Evolutionary conservation across 805 yeast genomes (phyloP).

Genomic region (Blastobotrys muscicola): DNA sequence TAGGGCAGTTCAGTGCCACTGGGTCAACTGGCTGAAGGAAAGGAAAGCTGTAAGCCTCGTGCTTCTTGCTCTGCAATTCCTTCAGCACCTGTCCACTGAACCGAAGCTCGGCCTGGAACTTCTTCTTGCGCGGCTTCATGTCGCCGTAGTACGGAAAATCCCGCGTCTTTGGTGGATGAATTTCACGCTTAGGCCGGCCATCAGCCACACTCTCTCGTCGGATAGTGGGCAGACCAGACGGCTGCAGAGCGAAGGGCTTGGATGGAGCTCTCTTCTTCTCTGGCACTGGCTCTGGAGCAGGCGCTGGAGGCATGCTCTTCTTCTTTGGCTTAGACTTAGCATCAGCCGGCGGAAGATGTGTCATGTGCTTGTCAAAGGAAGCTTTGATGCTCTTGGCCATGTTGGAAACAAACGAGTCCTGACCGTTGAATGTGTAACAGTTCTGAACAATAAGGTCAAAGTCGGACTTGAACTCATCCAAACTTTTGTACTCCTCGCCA

Average conservation of each 20-base stretch:
- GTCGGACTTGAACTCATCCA: conserved; percentile 63
- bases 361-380: conserved; percentile 85
- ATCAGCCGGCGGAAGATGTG: conserved; percentile 71
- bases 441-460: conserved; percentile 77
- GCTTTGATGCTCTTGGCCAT: conserved; percentile 91
- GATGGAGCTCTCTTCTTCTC: conserved; percentile 21
- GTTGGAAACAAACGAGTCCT: conserved; percentile 68
- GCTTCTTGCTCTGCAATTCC: conserved; percentile 75
- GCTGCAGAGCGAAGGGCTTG: conserved; percentile 26
- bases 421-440: conserved; percentile 80
- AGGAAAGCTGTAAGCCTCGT: conserved; percentile 78
- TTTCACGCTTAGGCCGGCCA: conserved; percentile 81
- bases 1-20: conserved; percentile 84
- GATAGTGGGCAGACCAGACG: conserved; percentile 48
- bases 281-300: conserved; percentile 3
- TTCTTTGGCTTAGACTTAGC: conserved; percentile 14
- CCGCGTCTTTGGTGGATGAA: conserved; percentile 92
- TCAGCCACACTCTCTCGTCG: conserved; percentile 66
- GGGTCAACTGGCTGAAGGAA: conserved; percentile 93
- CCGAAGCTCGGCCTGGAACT: conserved; percentile 78
- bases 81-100: conserved; percentile 75
- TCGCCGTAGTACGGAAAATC: conserved; percentile 74
- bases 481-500: conserved; percentile 60
- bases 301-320: conserved; percentile 16
- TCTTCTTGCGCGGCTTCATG: conserved; percentile 83